Percentiles rank a stretch among this genome's conserved stretches.
Evolutionary conservation across 306 rosid species (phyloP).

Genomic region (Dalbergia oliveri): DNA sequence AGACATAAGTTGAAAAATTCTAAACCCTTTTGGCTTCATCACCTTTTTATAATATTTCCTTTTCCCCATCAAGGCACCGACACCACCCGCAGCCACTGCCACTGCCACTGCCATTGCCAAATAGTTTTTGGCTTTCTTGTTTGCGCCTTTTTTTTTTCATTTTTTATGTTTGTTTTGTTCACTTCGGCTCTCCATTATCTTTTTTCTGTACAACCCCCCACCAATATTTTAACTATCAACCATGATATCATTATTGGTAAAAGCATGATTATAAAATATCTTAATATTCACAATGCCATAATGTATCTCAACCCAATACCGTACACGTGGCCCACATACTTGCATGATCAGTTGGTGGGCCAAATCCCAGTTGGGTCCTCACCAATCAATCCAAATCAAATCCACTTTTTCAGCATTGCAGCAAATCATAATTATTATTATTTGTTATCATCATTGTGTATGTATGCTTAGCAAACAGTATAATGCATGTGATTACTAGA

Average conservation of each 20-base stretch:
- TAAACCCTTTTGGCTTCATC: slow-evolving; percentile 27
- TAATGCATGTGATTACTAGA: slow-evolving; percentile 63
- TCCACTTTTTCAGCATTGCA: slow-evolving; percentile 48
- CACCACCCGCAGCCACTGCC: slow-evolving; percentile 32
- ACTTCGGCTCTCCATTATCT: background rate
- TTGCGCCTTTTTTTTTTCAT: slow-evolving; percentile 44
- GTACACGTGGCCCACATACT: slow-evolving; percentile 67
- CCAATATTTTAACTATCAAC: slow-evolving; percentile 39
- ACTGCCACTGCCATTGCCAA: slow-evolving; percentile 13
- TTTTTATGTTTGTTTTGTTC: slow-evolving; percentile 51
- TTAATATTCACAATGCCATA: slow-evolving; percentile 43
- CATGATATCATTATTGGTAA: slow-evolving; percentile 46
- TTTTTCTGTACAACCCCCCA: background rate
- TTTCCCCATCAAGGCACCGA: slow-evolving; percentile 29
- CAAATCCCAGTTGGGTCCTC: slow-evolving; percentile 45
- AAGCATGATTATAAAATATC: slow-evolving; percentile 53
- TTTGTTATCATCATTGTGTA: slow-evolving; percentile 39
- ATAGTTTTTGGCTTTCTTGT: slow-evolving; percentile 34
- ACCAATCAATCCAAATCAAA: slow-evolving; percentile 46
- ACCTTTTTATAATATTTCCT: slow-evolving; percentile 22
- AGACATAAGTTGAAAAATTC: slow-evolving; percentile 19
- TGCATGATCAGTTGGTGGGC: slow-evolving; percentile 53
- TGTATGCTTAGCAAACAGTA: slow-evolving; percentile 52
- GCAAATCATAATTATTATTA: slow-evolving; percentile 38
- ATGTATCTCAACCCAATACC: slow-evolving; percentile 52